phyloP scores from a whole-genome alignment of 2,329 filamentous ascomycete species.

The Penicillium sp. region DNA sequence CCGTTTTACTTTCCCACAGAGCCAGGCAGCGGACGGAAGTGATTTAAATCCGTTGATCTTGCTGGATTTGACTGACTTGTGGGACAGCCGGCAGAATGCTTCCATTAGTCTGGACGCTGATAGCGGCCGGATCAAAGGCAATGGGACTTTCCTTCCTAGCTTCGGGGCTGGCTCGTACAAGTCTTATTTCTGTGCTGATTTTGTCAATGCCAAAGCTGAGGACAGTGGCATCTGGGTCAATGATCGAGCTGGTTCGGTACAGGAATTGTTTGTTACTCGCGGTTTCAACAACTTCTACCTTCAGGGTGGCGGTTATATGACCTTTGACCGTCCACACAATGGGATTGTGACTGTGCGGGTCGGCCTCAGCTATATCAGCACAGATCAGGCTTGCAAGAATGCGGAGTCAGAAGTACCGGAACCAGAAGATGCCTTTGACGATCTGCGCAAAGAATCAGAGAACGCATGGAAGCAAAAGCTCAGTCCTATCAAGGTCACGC shows the following conservation, averaged over 20 bases:
- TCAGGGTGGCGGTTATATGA: constrained; percentile 60
- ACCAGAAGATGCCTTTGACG: constrained; percentile 46
- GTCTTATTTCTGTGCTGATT: constrained; percentile 64
- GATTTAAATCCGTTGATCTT: constrained; percentile 55
- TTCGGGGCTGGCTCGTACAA: constrained; percentile 59
- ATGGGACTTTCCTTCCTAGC: constrained; percentile 57
- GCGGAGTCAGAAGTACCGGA: constrained; percentile 61
- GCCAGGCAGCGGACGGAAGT: constrained; percentile 16
- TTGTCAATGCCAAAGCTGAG: constrained; percentile 52
- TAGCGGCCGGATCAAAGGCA: constrained; percentile 58
- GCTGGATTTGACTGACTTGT: constrained; percentile 60
- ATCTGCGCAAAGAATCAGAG: constrained; percentile 44
- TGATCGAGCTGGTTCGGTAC: constrained; percentile 53
- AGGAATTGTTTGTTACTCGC: constrained; percentile 53
- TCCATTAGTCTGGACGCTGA: constrained; percentile 51
- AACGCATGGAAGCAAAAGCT: constrained; percentile 58
- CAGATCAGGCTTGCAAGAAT: constrained; percentile 60
- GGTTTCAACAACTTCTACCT: constrained; percentile 52
- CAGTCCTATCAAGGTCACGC: constrained; percentile 52
- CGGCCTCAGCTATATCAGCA: constrained; percentile 64
- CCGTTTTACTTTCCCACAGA: constrained; percentile 58
- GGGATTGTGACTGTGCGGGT: constrained; percentile 58
- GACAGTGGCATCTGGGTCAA: constrained; percentile 61
- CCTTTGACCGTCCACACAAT: constrained; percentile 50
- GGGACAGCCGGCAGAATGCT: constrained; percentile 57